Base-by-base conservation (phyloP, 1,284 basidiomycete genomes). In the Psilocybe mexicana region DNA sequence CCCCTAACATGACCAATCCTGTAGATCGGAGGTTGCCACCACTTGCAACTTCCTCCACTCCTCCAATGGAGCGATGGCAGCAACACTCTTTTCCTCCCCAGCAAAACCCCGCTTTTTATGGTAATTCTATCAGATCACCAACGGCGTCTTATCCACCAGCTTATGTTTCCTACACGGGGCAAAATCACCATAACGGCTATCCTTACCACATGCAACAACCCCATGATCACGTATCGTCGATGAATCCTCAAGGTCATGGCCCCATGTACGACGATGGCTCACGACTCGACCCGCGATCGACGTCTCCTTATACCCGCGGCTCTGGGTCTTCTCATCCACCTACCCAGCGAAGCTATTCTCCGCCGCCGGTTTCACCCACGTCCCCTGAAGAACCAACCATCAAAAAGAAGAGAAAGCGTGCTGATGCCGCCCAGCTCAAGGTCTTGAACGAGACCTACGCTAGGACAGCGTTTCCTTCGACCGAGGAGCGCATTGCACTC, bases 361-460 rank as follows among this genome's bases (percentile, higher is more conserved):
- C 70, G 47, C 69, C 71, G 25, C 70, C 70, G n/a, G 65, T 70
- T 49, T 71, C 71, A 0, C 70, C 71, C 35, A 68, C 64, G n/a
- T 70, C 70, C 6, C 63, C 77, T 18, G 79, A 83, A 46, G 88
- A 88, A 66, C 82, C 88, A 18, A 76, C 79, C 26, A 84, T 90
- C 65, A 93, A 93, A 79, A 92, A 92, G 77, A 93, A 93, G 74
- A 83, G 90, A 69, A 90, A 91, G 76, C 84, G 90, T 55, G 91
- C 90, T 3, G 89, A 92, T 65, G 86, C 88, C 7, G 79, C 80
- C 42, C 90, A 93, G 65, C 77, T 93, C 57, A 87, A 88, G 69
- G 84, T 90, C 43, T 76, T 93, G 67, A 92, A 92, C 67, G 88
- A 90, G 67, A 86, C 85, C 0, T 93, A 92, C 68, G 78, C 77